Conservation (phyloP, 2,329 filamentous ascomycete genomes). For the Colletotrichum sidae region DNA sequence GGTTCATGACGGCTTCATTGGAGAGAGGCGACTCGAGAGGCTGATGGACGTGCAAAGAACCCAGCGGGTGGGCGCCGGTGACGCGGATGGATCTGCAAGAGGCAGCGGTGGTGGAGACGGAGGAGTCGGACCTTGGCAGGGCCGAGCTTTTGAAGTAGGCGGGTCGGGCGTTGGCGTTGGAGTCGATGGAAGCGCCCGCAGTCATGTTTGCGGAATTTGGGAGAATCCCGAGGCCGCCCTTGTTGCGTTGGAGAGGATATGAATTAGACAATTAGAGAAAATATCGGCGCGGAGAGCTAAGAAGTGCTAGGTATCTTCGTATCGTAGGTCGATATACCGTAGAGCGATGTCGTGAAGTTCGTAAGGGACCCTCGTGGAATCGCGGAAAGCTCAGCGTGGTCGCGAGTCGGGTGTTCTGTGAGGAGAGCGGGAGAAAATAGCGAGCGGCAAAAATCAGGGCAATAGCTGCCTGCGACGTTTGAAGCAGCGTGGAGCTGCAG, state of each 20-base stretch:
- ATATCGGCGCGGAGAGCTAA: background rate
- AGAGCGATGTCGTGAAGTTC: constrained; percentile 6
- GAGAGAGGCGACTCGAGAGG: constrained; percentile 38
- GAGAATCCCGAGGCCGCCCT: constrained; percentile 19
- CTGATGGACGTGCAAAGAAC: constrained; percentile 54
- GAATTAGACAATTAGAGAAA: background rate
- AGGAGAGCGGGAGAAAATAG: background rate
- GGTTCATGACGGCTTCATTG: constrained; percentile 37
- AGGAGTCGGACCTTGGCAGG: constrained; percentile 52
- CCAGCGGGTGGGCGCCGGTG: constrained; percentile 55
- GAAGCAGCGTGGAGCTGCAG: background rate
- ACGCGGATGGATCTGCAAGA: constrained; percentile 50
- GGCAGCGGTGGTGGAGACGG: constrained; percentile 44
- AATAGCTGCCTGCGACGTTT: constrained; percentile 3
- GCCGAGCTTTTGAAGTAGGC: constrained; percentile 36
- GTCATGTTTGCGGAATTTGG: constrained; percentile 25
- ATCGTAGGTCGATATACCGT: background rate
- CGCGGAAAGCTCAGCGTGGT: no score
- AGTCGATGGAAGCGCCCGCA: constrained; percentile 27
- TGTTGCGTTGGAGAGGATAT: background rate
- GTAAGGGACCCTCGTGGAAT: no score
- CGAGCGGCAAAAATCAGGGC: constrained; percentile 7
- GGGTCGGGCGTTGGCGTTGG: constrained; percentile 39
- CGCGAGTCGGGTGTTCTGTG: background rate
- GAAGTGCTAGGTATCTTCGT: constrained; percentile 2